A percentile compares a stretch with the other conserved stretches of the same genome.
Evolutionary conservation across 768 basidiomycete genomes (phyloP).

Genomic region (Amanita subjunquillea): DNA sequence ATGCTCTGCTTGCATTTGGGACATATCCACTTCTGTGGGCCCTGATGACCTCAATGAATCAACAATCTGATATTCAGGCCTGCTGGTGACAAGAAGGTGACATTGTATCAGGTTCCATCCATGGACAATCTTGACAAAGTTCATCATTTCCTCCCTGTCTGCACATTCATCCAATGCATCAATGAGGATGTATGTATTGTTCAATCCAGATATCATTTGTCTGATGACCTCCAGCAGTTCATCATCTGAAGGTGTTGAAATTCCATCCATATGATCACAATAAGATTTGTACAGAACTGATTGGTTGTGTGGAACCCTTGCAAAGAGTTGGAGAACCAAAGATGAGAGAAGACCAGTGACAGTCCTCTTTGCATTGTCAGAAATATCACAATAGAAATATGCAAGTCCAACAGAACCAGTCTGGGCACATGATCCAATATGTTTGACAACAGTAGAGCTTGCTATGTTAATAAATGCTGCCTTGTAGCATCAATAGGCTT

Average conservation of each 20-base stretch:
- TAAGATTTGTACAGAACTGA: neutral
- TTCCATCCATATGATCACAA: neutral
- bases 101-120: neutral
- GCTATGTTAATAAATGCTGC: too few species aligned
- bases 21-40: neutral
- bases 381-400: conserved; percentile 2
- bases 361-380: neutral
- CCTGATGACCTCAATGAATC: neutral
- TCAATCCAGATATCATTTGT: neutral
- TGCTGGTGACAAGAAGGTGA: neutral
- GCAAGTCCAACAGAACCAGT: neutral
- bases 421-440: neutral
- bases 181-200: neutral
- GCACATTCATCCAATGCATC: neutral
- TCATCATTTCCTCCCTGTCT: neutral
- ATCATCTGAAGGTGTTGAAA: neutral
- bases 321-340: neutral
- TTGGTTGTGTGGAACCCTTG: neutral
- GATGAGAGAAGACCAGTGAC: neutral
- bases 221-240: neutral
- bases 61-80: neutral
- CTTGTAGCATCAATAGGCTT: too few species aligned
- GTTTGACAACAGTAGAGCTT: neutral
- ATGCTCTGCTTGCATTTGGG: neutral
- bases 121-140: neutral